Percentiles rank a stretch among this genome's conserved stretches.
These are phyloP conservation scores for Aspergillus leporis DNA, from an alignment of 495 filamentous ascomycete species.

Conservation along the genomic window DNA sequence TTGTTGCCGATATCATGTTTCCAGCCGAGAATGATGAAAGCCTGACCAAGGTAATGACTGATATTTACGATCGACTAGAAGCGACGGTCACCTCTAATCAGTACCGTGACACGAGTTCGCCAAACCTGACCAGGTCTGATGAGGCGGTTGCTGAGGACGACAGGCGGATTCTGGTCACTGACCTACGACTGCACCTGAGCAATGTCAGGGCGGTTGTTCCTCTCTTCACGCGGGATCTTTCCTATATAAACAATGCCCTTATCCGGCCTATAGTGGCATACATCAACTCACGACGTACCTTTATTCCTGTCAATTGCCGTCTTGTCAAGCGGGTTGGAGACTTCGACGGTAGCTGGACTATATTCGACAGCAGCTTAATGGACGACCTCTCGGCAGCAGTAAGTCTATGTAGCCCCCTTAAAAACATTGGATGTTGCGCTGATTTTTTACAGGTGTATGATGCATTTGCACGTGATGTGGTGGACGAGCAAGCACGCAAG, in stretches of 20 bases:
- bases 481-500: slow-evolving; percentile 80
- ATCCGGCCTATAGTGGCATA: slow-evolving; percentile 98
- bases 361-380: slow-evolving; percentile 92
- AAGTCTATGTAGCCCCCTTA: slow-evolving; percentile 23
- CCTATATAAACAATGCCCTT: slow-evolving; percentile 93
- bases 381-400: slow-evolving; percentile 91
- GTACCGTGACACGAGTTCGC: slow-evolving; percentile 30
- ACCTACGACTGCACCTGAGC: slow-evolving; percentile 86
- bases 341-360: slow-evolving; percentile 95
- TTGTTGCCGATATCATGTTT: slow-evolving; percentile 92
- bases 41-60: slow-evolving; percentile 86
- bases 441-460: slow-evolving; percentile 64
- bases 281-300: slow-evolving; percentile 89
- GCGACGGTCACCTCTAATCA: slow-evolving; percentile 81
- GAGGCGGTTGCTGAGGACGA: slow-evolving; percentile 40
- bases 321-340: slow-evolving; percentile 84
- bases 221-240: slow-evolving; percentile 84
- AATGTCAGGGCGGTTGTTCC: slow-evolving; percentile 89
- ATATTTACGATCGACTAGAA: slow-evolving; percentile 93
- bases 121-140: slow-evolving; percentile 9
- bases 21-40: slow-evolving; percentile 83
- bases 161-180: slow-evolving; percentile 80
- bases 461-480: slow-evolving; percentile 86
- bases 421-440: slow-evolving; percentile 15
- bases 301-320: slow-evolving; percentile 92